A percentile compares a stretch with the other conserved stretches of the same genome.
Evolutionary conservation across 1,139 yeast genomes (phyloP).

Genomic region (Oligophagozyma castellii): DNA sequence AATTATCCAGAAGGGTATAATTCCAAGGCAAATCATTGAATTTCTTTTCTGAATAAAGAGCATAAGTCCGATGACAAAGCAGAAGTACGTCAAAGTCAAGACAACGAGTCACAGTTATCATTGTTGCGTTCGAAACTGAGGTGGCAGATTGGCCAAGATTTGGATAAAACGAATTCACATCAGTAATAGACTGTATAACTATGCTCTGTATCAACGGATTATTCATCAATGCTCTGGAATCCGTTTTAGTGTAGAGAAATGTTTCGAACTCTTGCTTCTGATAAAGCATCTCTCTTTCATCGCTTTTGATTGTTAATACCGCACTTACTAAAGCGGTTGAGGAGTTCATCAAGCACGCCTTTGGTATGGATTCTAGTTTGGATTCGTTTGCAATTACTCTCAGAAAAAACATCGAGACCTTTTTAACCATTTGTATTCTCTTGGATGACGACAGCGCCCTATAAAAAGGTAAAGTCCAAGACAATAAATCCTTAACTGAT

Average conservation of each 20-base stretch:
- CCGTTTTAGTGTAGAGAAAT: constrained; percentile 31
- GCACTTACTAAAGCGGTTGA: constrained; percentile 22
- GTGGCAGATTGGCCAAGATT: constrained; percentile 18
- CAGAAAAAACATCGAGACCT: constrained; percentile 22
- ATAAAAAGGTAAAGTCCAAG: constrained; percentile 25
- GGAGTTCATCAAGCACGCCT: constrained; percentile 24
- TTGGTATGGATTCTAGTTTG: constrained; percentile 17
- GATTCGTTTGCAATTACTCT: constrained; percentile 18
- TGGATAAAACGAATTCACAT: constrained; percentile 22
- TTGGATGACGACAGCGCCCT: constrained; percentile 21
- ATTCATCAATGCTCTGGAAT: constrained; percentile 30
- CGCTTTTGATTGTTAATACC: constrained; percentile 18
- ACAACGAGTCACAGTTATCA: constrained; percentile 33
- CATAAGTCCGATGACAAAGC: constrained; percentile 40
- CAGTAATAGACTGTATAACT: constrained; percentile 28
- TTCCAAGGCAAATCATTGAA: constrained; percentile 30
- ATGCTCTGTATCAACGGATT: constrained; percentile 26
- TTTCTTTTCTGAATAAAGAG: constrained; percentile 26
- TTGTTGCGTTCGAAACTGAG: constrained; percentile 26
- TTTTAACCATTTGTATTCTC: constrained; percentile 24
- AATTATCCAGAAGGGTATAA: constrained; percentile 30
- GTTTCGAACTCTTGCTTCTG: constrained; percentile 23
- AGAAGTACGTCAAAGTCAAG: constrained; percentile 42
- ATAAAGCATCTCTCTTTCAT: constrained; percentile 17
- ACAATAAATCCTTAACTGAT: constrained; percentile 22